Evolutionary conservation across 2,329 filamentous ascomycete species (phyloP).

Genomic region (Stachybotrys echinatus): DNA sequence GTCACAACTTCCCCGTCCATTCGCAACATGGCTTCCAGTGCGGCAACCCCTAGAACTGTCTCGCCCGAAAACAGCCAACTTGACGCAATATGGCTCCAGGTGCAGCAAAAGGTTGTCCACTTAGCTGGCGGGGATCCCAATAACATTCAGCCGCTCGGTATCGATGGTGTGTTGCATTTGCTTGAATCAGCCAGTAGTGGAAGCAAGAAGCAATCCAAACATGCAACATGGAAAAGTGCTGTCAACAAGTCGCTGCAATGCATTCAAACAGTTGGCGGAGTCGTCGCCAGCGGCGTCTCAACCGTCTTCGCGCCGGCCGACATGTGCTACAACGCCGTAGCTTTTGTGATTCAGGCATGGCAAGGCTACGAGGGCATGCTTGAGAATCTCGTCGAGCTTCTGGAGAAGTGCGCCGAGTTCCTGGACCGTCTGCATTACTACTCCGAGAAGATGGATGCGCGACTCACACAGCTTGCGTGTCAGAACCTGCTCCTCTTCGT

Average conservation of each 20-base stretch:
- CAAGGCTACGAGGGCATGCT: constrained; percentile 27
- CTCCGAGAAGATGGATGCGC: constrained; percentile 22
- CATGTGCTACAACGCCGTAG: constrained; percentile 29
- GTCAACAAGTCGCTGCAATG: constrained; percentile 24
- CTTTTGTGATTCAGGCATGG: constrained; percentile 29
- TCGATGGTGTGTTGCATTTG: neutral
- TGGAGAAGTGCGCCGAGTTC: constrained; percentile 26
- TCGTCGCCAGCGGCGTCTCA: constrained; percentile 22
- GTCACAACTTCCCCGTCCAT: no score
- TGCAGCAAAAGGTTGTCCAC: no score
- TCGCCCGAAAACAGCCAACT: no score
- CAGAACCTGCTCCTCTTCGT: constrained; percentile 29
- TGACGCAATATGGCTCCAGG: no score
- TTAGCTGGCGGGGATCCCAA: no score
- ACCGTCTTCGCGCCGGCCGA: constrained; percentile 24
- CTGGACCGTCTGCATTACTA: constrained; percentile 26
- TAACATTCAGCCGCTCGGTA: neutral
- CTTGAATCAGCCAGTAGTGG: neutral
- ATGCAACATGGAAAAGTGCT: neutral
- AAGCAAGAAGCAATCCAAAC: neutral
- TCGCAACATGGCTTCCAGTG: no score
- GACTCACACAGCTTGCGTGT: constrained; percentile 22
- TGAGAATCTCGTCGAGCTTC: constrained; percentile 22
- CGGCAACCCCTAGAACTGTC: no score
- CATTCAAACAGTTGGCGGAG: constrained; percentile 26